These are phyloP conservation scores for Xylaria sp. DNA, from an alignment of 2,329 filamentous ascomycete genomes.

Conservation along the genomic window DNA sequence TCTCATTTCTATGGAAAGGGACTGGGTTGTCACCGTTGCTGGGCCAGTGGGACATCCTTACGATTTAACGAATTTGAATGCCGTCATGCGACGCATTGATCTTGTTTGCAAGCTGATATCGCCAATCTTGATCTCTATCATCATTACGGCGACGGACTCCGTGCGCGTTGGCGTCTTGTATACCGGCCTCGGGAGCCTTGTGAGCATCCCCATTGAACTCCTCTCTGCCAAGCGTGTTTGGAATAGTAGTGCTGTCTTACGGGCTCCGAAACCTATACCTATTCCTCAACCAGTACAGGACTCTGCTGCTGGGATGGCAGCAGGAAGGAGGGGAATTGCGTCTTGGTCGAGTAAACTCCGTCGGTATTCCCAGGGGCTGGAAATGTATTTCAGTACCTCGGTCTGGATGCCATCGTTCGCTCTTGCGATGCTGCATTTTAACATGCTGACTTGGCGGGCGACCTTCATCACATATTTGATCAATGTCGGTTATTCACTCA, in stretches of 20 bases:
- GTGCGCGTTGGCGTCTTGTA: constrained; percentile 58
- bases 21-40: constrained; percentile 57
- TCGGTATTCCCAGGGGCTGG: constrained; percentile 49
- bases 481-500: constrained; percentile 59
- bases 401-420: constrained; percentile 61
- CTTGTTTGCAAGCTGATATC: constrained; percentile 66
- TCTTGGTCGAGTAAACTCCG: constrained; percentile 35
- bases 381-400: constrained; percentile 52
- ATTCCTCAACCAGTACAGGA: neutral
- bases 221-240: constrained; percentile 55
- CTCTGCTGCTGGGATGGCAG: neutral
- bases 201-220: constrained; percentile 55
- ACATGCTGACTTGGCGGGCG: constrained; percentile 64
- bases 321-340: neutral
- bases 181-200: constrained; percentile 57
- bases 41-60: constrained; percentile 49
- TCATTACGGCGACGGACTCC: constrained; percentile 57
- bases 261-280: constrained; percentile 46
- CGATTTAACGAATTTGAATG: constrained; percentile 59
- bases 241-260: constrained; percentile 49
- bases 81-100: constrained; percentile 67
- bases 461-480: constrained; percentile 68
- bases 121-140: constrained; percentile 61
- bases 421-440: constrained; percentile 63
- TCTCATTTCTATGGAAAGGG: constrained; percentile 59